A percentile compares a stretch with the other conserved stretches of the same genome.
phyloP scores from a whole-genome alignment of 192 early-diverging fungal species.

The Oehlia diaphana region DNA sequence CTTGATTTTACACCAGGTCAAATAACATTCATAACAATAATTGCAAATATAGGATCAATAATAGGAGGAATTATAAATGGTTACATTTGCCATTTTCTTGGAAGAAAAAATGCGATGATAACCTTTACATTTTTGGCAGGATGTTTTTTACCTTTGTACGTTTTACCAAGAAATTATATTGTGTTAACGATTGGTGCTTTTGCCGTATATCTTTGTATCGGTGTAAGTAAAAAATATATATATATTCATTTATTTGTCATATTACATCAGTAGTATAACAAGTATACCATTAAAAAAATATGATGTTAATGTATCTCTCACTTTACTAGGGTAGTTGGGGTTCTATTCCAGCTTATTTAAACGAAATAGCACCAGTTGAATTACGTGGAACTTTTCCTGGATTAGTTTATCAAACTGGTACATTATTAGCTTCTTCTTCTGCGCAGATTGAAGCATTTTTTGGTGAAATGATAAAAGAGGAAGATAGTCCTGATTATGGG shows the following conservation, averaged over 20 bases:
- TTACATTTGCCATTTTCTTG: slow-evolving; percentile 67
- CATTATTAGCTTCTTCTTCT: slow-evolving; percentile 58
- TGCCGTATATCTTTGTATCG: slow-evolving; percentile 58
- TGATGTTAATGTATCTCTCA: not conserved
- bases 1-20: slow-evolving; percentile 54
- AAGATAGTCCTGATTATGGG: slow-evolving; percentile 48
- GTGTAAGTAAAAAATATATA: slow-evolving; percentile 11
- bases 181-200: slow-evolving; percentile 45
- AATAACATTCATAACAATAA: slow-evolving; percentile 59
- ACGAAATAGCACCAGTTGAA: slow-evolving; percentile 65
- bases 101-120: slow-evolving; percentile 61
- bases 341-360: slow-evolving; percentile 67
- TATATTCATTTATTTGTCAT: not conserved
- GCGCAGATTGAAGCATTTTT: slow-evolving; percentile 56
- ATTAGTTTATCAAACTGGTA: slow-evolving; percentile 76
- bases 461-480: slow-evolving; percentile 36
- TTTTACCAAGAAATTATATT: slow-evolving; percentile 41
- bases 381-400: slow-evolving; percentile 72
- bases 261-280: too few relatives aligned
- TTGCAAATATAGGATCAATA: slow-evolving; percentile 67
- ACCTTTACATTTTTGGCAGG: slow-evolving; percentile 51
- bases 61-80: slow-evolving; percentile 66
- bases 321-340: slow-evolving; percentile 36
- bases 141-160: slow-evolving; percentile 73
- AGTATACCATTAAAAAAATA: not conserved